Conservation (phyloP, 352 stramenopile species). For the Phytopythium sindhum region DNA sequence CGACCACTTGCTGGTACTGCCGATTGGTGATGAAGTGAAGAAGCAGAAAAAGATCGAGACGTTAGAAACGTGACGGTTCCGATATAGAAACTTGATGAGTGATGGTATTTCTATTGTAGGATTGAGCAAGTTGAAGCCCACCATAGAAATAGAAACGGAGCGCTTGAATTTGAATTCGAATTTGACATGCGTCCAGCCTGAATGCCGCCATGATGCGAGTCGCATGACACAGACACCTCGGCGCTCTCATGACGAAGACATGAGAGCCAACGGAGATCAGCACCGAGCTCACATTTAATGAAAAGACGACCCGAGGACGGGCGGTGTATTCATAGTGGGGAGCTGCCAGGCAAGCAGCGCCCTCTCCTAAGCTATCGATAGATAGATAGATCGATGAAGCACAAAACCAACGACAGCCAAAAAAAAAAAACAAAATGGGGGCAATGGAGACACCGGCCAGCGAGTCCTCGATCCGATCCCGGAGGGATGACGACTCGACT, state of each 20-base stretch:
- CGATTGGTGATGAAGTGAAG: not conserved
- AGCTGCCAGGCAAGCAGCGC: not conserved
- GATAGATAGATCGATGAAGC: not conserved
- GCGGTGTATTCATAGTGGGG: not conserved
- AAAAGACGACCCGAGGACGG: not conserved
- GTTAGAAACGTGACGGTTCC: not conserved
- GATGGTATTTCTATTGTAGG: not conserved
- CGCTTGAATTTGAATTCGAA: not conserved
- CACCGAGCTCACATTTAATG: not conserved
- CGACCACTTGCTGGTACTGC: not conserved
- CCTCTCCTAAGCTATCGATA: slow-evolving; percentile 4
- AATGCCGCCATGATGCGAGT: no score
- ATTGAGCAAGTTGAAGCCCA: not conserved
- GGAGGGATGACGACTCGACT: not conserved
- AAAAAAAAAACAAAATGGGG: not conserved
- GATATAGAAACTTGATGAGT: not conserved
- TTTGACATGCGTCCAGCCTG: not conserved
- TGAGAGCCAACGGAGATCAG: not conserved
- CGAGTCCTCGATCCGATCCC: not conserved
- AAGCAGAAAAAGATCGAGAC: not conserved
- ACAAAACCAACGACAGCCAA: slow-evolving; percentile 3
- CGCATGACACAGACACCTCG: not conserved
- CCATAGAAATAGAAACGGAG: no score
- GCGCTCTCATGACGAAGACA: no score
- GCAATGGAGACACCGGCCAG: not conserved